These are phyloP conservation scores for Collybia sordida DNA, from an alignment of 768 basidiomycete species.

Conservation along the genomic window DNA sequence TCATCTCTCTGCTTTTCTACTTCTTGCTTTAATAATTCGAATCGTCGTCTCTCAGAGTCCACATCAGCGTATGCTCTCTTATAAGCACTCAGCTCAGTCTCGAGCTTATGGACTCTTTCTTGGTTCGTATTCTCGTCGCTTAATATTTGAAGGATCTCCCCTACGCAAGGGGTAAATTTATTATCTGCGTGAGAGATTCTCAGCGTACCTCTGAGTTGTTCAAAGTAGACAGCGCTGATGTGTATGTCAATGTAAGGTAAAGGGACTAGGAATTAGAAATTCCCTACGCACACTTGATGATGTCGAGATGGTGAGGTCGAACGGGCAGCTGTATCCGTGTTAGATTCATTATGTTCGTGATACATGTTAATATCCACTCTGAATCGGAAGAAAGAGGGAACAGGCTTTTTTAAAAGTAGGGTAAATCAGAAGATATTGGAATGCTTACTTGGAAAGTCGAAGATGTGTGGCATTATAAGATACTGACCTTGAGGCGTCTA, in stretches of 20 bases:
- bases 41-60: slow-evolving; percentile 31
- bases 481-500: slow-evolving; percentile 6
- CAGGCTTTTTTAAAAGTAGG: neutral
- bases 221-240: slow-evolving; percentile 27
- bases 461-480: slow-evolving; percentile 3
- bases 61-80: slow-evolving; percentile 40
- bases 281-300: slow-evolving; percentile 15
- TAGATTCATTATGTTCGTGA: slow-evolving; percentile 13
- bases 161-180: slow-evolving; percentile 20
- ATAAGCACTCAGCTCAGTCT: slow-evolving; percentile 41
- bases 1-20: slow-evolving; percentile 36
- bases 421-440: neutral
- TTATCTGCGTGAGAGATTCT: neutral
- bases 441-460: neutral
- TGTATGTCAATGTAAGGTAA: neutral
- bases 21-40: slow-evolving; percentile 32
- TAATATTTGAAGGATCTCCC: slow-evolving; percentile 36
- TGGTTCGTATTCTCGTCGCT: slow-evolving; percentile 27
- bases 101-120: slow-evolving; percentile 33
- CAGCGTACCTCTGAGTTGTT: slow-evolving; percentile 35
- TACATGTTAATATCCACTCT: slow-evolving; percentile 13
- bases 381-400: neutral
- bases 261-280: neutral
- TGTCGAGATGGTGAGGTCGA: slow-evolving; percentile 10
- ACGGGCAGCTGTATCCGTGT: slow-evolving; percentile 5